phyloP scores from a whole-genome alignment of 2,329 filamentous ascomycete genomes.

The Penicillium sp. region DNA sequence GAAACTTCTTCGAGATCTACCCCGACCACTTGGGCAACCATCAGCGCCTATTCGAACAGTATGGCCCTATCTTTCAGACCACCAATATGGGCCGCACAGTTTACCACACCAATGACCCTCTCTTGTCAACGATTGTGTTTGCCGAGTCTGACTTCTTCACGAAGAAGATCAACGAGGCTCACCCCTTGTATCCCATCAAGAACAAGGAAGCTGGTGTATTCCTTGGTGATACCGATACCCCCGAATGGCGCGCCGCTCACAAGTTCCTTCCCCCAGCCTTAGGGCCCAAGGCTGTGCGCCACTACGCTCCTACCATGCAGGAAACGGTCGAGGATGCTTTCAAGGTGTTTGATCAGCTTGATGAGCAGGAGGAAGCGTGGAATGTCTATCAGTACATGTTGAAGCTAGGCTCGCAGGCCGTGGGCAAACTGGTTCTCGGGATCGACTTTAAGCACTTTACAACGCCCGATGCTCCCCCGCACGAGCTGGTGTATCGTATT shows the following conservation, averaged over 20 bases:
- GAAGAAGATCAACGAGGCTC: slow-evolving; percentile 46
- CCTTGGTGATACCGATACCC: slow-evolving; percentile 32
- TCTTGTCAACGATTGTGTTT: slow-evolving; percentile 48
- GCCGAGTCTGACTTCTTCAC: slow-evolving; percentile 54
- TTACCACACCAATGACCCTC: slow-evolving; percentile 54
- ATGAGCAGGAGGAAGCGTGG: slow-evolving; percentile 45
- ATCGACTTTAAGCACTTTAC: slow-evolving; percentile 48
- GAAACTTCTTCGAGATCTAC: slow-evolving; percentile 56
- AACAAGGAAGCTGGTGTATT: slow-evolving; percentile 31
- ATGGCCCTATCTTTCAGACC: slow-evolving; percentile 54
- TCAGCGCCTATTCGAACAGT: slow-evolving; percentile 53
- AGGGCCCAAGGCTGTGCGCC: slow-evolving; percentile 19
- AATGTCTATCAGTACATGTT: slow-evolving; percentile 54
- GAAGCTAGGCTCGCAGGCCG: slow-evolving; percentile 46
- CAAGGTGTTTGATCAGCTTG: slow-evolving; percentile 49
- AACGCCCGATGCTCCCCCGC: slow-evolving; percentile 45
- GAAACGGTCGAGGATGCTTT: slow-evolving; percentile 52
- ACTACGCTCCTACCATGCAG: slow-evolving; percentile 60
- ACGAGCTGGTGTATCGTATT: slow-evolving; percentile 53
- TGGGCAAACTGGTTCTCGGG: slow-evolving; percentile 47
- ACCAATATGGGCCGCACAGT: slow-evolving; percentile 51
- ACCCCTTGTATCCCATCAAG: slow-evolving; percentile 32
- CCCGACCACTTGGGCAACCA: slow-evolving; percentile 60
- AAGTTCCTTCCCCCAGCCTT: slow-evolving; percentile 49
- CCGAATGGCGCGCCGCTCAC: slow-evolving; percentile 48